Evolutionary conservation across 495 filamentous ascomycete species (phyloP).

Genomic region (Podospora australis): DNA sequence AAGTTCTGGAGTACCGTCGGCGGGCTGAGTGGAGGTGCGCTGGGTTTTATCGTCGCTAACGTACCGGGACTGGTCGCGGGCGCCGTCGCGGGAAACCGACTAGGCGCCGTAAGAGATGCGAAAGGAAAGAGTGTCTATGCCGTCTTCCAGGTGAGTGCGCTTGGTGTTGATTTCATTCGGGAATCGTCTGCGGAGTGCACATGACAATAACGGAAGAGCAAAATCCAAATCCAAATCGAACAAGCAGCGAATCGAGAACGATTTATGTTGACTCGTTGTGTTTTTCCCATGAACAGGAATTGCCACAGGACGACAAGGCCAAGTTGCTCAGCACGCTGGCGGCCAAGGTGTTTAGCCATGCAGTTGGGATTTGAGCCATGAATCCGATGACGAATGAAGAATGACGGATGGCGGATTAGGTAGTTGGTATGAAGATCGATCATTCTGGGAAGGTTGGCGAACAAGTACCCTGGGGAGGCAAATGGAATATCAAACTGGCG

Average conservation of each 20-base stretch:
- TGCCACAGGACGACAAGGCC: conserved; percentile 74
- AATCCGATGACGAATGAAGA: no score
- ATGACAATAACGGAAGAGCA: not conserved
- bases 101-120: conserved; percentile 82
- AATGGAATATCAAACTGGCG: no score
- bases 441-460: no score
- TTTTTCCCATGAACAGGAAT: no score
- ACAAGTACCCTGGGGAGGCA: no score
- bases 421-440: no score
- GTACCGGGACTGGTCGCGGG: conserved; percentile 84
- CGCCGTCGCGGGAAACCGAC: conserved; percentile 82
- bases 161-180: conserved; percentile 4
- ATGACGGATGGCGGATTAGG: no score
- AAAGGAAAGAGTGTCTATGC: conserved; percentile 93
- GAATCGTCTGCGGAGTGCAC: not conserved
- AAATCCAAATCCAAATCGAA: no score
- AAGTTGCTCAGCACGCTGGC: conserved; percentile 70
- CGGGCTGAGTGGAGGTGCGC: conserved; percentile 76
- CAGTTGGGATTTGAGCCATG: conserved; percentile 38
- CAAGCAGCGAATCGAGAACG: no score
- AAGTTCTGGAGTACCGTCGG: conserved; percentile 85
- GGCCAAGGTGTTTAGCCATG: conserved; percentile 62
- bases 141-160: conserved; percentile 57
- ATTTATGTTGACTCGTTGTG: conserved; percentile 4
- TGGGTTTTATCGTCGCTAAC: conserved; percentile 94